Percentiles rank a stretch among this genome's conserved stretches.
Evolutionary conservation across 495 filamentous ascomycete genomes (phyloP).

Genomic region (Lophiotrema nucula): DNA sequence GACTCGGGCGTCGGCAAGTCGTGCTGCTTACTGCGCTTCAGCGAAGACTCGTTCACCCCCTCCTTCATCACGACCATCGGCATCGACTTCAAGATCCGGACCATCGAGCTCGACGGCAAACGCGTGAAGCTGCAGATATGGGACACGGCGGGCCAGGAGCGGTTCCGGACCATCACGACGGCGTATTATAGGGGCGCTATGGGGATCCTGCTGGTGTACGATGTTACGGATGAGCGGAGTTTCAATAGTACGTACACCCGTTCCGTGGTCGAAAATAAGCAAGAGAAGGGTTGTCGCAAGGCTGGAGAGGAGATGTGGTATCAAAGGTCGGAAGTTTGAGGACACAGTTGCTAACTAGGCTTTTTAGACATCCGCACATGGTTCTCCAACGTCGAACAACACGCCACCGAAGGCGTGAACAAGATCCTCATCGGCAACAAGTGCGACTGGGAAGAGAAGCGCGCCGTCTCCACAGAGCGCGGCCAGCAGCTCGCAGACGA

Average conservation of each 20-base stretch:
- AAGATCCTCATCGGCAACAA: conserved; percentile 99
- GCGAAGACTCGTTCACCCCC: conserved; percentile 97
- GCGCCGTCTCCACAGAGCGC: conserved; percentile 85
- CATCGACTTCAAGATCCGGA: conserved; percentile 99
- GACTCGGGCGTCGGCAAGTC: conserved; percentile 98
- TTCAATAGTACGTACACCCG: conserved; percentile 80
- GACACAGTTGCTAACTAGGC: conserved; percentile 10
- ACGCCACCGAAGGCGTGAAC: conserved; percentile 98
- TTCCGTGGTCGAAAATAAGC: background rate
- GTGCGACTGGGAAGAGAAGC: conserved; percentile 99
- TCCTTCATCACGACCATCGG: conserved; percentile 99
- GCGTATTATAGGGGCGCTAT: conserved; percentile 98
- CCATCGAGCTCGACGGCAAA: conserved; percentile 97
- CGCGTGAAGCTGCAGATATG: conserved; percentile 98
- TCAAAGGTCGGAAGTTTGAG: background rate
- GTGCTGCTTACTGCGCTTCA: conserved; percentile 96
- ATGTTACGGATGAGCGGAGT: conserved; percentile 94
- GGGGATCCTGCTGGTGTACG: conserved; percentile 97
- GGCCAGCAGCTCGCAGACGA: conserved; percentile 93
- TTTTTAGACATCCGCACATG: conserved; percentile 89
- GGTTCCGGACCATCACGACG: conserved; percentile 97
- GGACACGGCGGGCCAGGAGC: conserved; percentile 97
- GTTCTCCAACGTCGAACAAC: conserved; percentile 99
- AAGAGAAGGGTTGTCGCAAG: background rate
- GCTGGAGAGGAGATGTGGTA: too few species aligned